These are phyloP conservation scores for Elsinoe arachidis DNA, from an alignment of 2,329 filamentous ascomycete species.

Conservation along the genomic window DNA sequence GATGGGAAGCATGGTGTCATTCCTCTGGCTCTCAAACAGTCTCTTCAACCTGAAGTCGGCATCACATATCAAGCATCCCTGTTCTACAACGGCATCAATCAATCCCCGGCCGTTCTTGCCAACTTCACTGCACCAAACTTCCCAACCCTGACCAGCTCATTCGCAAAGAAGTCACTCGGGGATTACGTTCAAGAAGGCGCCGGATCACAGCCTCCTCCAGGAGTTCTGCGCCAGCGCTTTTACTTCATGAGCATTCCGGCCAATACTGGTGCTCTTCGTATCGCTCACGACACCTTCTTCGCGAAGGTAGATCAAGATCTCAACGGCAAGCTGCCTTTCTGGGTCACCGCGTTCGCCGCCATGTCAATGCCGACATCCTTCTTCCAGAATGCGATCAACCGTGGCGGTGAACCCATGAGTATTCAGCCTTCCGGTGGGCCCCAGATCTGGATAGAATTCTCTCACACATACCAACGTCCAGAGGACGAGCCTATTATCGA, in stretches of 20 bases:
- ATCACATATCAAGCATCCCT: conserved; percentile 2
- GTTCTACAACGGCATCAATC: conserved; percentile 5
- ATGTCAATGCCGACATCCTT: conserved; percentile 8
- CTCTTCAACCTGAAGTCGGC: neutral
- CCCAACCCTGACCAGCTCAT: neutral
- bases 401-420: conserved; percentile 7
- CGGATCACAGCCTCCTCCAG: neutral
- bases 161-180: neutral
- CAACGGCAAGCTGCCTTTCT: neutral
- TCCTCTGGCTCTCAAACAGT: neutral
- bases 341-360: conserved; percentile 3
- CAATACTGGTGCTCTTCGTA: neutral
- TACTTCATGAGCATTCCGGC: conserved; percentile 5
- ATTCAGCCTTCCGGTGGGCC: neutral
- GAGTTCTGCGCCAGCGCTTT: conserved; percentile 2
- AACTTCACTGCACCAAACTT: conserved; percentile 1
- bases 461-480: neutral
- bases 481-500: conserved; percentile 5
- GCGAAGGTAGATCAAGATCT: neutral
- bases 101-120: neutral
- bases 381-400: conserved; percentile 4
- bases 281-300: conserved; percentile 2
- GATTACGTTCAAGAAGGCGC: neutral
- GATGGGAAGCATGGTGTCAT: conserved; percentile 5
- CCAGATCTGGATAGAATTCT: conserved; percentile 9